These are phyloP conservation scores for Chionographis japonica DNA, from an alignment of 106 monocot species.

Conservation along the genomic window DNA sequence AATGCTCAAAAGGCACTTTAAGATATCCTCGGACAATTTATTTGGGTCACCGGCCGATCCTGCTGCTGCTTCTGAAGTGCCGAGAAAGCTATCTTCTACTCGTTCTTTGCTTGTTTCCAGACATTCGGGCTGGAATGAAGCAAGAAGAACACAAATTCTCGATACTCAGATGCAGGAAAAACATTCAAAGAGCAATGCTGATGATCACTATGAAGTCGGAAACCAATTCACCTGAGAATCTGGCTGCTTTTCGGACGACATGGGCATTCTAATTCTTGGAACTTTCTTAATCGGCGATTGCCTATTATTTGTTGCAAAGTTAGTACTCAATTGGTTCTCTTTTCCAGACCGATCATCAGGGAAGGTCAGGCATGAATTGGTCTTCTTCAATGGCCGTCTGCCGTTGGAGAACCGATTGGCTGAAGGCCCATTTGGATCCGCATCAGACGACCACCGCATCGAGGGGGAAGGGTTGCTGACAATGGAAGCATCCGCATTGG, in stretches of 20 bases:
- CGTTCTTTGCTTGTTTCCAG: neutral
- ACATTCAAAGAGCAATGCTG: neutral
- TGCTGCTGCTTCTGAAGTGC: slow-evolving; percentile 18
- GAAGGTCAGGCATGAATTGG: neutral
- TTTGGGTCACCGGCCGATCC: slow-evolving; percentile 40
- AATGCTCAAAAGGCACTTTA: slow-evolving; percentile 60
- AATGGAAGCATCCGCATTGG: slow-evolving; percentile 10
- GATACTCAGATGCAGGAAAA: no score
- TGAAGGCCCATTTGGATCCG: slow-evolving; percentile 10
- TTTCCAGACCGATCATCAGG: slow-evolving; percentile 36
- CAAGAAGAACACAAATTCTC: neutral
- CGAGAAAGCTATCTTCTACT: slow-evolving; percentile 1
- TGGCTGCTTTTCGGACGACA: slow-evolving; percentile 4
- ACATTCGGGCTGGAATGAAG: slow-evolving; percentile 7
- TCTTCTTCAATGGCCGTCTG: slow-evolving; percentile 24
- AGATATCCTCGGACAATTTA: slow-evolving; percentile 65
- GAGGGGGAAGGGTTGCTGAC: slow-evolving; percentile 7
- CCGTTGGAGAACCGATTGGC: slow-evolving; percentile 17
- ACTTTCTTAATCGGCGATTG: slow-evolving; percentile 41
- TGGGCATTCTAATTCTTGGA: slow-evolving; percentile 7
- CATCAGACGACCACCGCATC: slow-evolving; percentile 4
- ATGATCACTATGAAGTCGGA: neutral
- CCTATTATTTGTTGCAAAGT: slow-evolving; percentile 25
- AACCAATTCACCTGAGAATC: slow-evolving; percentile 14
- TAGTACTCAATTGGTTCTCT: slow-evolving; percentile 44